A percentile compares a stretch with the other conserved stretches of the same genome.
phyloP scores from a whole-genome alignment of 1,284 basidiomycete genomes.

The Coniferiporia weirii region DNA sequence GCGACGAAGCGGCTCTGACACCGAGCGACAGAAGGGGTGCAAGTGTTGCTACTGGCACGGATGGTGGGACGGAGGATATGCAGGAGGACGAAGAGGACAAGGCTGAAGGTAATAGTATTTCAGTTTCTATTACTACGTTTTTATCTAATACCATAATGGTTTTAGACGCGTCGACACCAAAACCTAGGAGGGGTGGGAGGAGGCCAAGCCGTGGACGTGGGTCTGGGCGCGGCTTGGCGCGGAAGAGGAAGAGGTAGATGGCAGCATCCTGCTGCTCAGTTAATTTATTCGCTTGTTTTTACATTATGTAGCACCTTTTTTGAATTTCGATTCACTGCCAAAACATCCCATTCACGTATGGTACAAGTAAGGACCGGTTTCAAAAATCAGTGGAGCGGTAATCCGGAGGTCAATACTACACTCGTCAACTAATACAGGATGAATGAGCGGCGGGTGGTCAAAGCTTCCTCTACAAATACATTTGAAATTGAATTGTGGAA shows the following conservation, averaged over 20 bases:
- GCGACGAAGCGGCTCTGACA: conserved; percentile 52
- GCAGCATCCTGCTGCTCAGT: background rate
- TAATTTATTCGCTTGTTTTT: background rate
- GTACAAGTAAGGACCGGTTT: too few species aligned
- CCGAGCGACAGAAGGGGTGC: conserved; percentile 36
- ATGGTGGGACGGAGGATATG: conserved; percentile 59
- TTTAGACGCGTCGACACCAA: conserved; percentile 3
- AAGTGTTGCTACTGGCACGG: conserved; percentile 62
- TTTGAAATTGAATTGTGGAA: background rate
- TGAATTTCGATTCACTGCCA: background rate
- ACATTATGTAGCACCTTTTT: background rate
- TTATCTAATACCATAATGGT: background rate
- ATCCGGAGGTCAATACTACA: background rate
- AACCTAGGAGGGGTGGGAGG: conserved; percentile 12
- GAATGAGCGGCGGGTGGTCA: background rate
- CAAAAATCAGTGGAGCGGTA: too few species aligned
- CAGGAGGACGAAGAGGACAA: conserved; percentile 61
- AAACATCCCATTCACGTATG: background rate
- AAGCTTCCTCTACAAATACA: background rate
- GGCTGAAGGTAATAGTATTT: conserved; percentile 9
- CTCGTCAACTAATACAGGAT: background rate
- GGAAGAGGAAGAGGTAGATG: conserved; percentile 11
- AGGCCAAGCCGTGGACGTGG: conserved; percentile 9
- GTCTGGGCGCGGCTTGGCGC: background rate
- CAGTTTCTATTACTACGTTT: background rate